Percentiles rank a stretch among this genome's conserved stretches.
phyloP scores from a whole-genome alignment of 2,329 filamentous ascomycete genomes.

The Fusarium duplospermum region DNA sequence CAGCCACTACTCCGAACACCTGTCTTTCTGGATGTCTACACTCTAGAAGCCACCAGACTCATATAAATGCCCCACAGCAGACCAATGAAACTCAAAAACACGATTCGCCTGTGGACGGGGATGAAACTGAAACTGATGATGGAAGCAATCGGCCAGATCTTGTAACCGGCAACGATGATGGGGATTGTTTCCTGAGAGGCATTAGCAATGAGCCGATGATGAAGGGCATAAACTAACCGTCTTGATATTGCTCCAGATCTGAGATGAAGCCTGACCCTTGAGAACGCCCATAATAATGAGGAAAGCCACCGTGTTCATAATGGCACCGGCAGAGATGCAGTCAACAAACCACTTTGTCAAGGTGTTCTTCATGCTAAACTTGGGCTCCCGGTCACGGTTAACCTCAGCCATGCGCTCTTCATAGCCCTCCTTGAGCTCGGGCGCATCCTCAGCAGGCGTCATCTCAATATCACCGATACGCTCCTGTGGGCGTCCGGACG shows the following conservation, averaged over 20 bases:
- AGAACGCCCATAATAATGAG: slow-evolving; percentile 60
- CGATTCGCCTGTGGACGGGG: slow-evolving; percentile 61
- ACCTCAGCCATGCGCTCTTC: slow-evolving; percentile 34
- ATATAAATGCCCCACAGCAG: slow-evolving; percentile 65
- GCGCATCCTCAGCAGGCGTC: slow-evolving; percentile 41
- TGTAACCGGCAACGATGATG: slow-evolving; percentile 62
- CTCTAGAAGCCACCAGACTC: slow-evolving; percentile 58
- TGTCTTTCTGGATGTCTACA: slow-evolving; percentile 39
- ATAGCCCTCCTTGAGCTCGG: slow-evolving; percentile 37
- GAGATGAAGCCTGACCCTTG: slow-evolving; percentile 52
- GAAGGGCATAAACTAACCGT: slow-evolving; percentile 38
- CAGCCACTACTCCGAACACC: neutral
- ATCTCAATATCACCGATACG: slow-evolving; percentile 45
- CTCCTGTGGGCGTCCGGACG: slow-evolving; percentile 14
- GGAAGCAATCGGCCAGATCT: slow-evolving; percentile 64
- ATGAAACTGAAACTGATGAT: slow-evolving; percentile 63
- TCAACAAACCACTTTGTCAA: slow-evolving; percentile 63
- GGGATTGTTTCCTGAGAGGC: slow-evolving; percentile 55
- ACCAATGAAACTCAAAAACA: slow-evolving; percentile 62
- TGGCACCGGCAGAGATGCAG: slow-evolving; percentile 60
- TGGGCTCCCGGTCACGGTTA: slow-evolving; percentile 33
- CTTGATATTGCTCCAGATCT: slow-evolving; percentile 54
- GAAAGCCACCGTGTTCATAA: slow-evolving; percentile 60
- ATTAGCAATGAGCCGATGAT: slow-evolving; percentile 1
- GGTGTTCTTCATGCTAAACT: slow-evolving; percentile 57